Evolutionary conservation across 2,329 filamentous ascomycete species (phyloP), one percentile per base, ranked within the genome.

Genomic region (Chaetomiaceae sp.): DNA sequence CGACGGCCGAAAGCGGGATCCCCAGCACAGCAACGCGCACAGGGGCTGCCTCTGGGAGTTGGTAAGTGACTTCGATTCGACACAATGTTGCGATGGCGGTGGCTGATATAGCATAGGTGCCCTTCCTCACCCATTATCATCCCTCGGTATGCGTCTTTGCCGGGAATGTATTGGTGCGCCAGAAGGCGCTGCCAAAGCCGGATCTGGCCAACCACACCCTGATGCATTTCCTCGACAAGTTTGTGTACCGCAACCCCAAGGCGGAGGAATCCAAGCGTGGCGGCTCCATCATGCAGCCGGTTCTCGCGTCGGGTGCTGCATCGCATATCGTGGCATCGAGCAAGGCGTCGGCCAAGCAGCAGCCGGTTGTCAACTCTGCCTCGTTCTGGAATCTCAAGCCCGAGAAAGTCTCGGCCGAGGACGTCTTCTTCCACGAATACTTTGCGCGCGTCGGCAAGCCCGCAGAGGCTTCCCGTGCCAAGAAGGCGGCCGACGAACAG

Each of bases 361-460:
- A 53, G 62, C 68, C 49, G 8, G 68, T 73, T 6, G 79, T 99
- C 69, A 99, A 99, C 71, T 87, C 87, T 1, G 88, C 95, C 58
- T 77, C 83, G 3, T 99, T 99, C 77, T 96, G 91, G 89, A 86
- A 85, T 65, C 90, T 89, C 81, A 91, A 90, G 73, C 78, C 81
- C n/a, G 85, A 90, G 59, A 85, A 97, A 50, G 87, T 99, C 40
- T 85, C 88, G 3, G 89, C 85, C 0, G 91, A 99, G 61, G 94
- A 99, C 67, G 88, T 91, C 36, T 99, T 99, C 82, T 99, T 99
- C 82, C 94, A 99, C 71, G 85, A 90, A 61, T 99, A 99, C 81
- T 99, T 99, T 72, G 85, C 83, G 56, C 82, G 85, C 57, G 72
- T 88, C 51, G 83, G 84, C 58, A 90, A 84, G 70, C 73, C 78